A percentile compares a stretch with the other conserved stretches of the same genome.
Evolutionary conservation across 805 yeast genomes (phyloP).

Genomic region (Wickerhamomyces bovis): DNA sequence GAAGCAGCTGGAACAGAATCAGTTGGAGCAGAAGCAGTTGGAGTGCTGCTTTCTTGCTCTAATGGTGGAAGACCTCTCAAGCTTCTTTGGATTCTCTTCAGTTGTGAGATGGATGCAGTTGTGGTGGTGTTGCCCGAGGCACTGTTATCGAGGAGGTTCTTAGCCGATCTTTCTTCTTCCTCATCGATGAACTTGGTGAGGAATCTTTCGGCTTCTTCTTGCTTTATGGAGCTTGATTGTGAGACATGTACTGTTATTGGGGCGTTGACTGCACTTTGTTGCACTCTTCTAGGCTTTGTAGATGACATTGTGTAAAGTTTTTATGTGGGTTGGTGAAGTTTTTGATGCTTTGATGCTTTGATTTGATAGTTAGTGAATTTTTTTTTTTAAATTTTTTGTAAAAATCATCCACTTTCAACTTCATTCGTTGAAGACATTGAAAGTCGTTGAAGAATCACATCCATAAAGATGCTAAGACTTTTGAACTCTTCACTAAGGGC

Average conservation of each 20-base stretch:
- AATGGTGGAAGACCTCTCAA: constrained; percentile 75
- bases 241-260: constrained; percentile 19
- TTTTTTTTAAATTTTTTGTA: neutral
- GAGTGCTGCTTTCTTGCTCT: constrained; percentile 10
- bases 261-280: constrained; percentile 19
- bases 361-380: neutral
- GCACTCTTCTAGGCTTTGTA: constrained; percentile 15
- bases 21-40: constrained; percentile 7
- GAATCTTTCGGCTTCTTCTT: constrained; percentile 40
- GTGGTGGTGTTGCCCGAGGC: constrained; percentile 9
- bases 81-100: constrained; percentile 69
- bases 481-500: neutral
- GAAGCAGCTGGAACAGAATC: constrained; percentile 8
- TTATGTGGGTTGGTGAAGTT: neutral
- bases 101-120: constrained; percentile 42
- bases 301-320: neutral
- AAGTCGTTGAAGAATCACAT: neutral
- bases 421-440: neutral
- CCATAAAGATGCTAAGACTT: neutral
- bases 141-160: constrained; percentile 7
- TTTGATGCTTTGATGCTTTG: neutral
- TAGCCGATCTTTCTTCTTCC: constrained; percentile 16
- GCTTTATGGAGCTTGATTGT: constrained; percentile 23
- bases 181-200: constrained; percentile 36
- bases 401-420: neutral